Evolutionary conservation across 2,329 filamentous ascomycete genomes (phyloP).

Genomic region (Biscogniauxia marginata): DNA sequence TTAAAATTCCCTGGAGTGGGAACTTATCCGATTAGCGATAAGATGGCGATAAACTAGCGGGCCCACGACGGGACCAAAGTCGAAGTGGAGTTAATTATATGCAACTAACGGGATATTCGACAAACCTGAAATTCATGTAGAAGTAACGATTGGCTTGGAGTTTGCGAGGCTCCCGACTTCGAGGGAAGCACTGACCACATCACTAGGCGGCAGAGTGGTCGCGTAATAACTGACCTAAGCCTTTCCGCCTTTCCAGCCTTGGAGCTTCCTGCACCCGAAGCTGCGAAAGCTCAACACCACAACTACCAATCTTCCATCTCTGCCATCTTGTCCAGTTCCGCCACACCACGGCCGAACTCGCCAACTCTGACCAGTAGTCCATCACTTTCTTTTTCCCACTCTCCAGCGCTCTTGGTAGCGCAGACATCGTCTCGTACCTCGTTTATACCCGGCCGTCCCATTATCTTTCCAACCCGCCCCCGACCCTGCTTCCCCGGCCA

Average conservation of each 20-base stretch:
- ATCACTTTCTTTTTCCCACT: background rate
- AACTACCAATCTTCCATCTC: background rate
- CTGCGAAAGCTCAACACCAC: constrained; percentile 8
- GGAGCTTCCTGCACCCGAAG: constrained; percentile 3
- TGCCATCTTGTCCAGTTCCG: no score
- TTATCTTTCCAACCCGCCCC: constrained; percentile 8
- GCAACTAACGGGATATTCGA: background rate
- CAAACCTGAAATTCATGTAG: background rate
- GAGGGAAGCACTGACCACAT: constrained; percentile 21
- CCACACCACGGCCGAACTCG: background rate
- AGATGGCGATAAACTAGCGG: background rate
- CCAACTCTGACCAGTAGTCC: background rate
- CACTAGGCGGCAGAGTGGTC: constrained; percentile 31
- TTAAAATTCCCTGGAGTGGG: constrained; percentile 7
- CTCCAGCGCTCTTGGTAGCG: background rate
- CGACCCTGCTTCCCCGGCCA: constrained; percentile 32
- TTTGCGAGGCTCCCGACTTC: background rate
- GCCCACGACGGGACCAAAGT: constrained; percentile 1
- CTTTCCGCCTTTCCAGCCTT: constrained; percentile 21
- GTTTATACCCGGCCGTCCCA: background rate
- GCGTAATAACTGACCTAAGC: constrained; percentile 24
- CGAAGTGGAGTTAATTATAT: background rate
- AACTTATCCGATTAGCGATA: constrained; percentile 12
- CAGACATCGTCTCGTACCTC: background rate
- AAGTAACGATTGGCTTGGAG: background rate